Percentiles rank a stretch among this genome's conserved stretches.
Conservation (phyloP, 805 yeast genomes). For the Hanseniaspora osmophila region DNA sequence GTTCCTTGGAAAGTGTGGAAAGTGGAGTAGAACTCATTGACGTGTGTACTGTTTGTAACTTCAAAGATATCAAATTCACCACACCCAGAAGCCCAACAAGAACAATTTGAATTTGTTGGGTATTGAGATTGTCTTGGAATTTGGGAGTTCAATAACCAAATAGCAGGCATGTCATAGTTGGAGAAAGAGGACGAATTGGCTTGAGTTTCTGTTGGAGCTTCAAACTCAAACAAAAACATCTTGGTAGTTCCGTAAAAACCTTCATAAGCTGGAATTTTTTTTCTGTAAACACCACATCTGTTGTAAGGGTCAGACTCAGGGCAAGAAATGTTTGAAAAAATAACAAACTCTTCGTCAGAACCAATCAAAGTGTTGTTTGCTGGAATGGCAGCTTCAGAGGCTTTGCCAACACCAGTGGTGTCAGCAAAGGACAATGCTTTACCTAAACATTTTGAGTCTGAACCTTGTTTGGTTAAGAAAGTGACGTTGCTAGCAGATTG, state of each 20-base stretch:
- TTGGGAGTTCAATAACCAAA: slow-evolving; percentile 60
- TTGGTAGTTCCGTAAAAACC: slow-evolving; percentile 56
- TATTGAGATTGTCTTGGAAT: slow-evolving; percentile 68
- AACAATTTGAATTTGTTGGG: slow-evolving; percentile 42
- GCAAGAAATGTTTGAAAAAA: slow-evolving; percentile 47
- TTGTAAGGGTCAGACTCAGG: slow-evolving; percentile 36
- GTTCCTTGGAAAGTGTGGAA: slow-evolving; percentile 61
- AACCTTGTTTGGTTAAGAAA: slow-evolving; percentile 52
- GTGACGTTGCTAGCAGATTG: slow-evolving; percentile 49
- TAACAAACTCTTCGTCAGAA: slow-evolving; percentile 47
- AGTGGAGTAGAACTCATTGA: slow-evolving; percentile 45
- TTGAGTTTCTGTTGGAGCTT: slow-evolving; percentile 43
- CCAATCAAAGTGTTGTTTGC: slow-evolving; percentile 32
- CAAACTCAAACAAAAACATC: slow-evolving; percentile 60
- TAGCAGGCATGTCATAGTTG: slow-evolving; percentile 54
- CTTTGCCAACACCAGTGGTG: slow-evolving; percentile 33
- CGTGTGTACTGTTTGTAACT: slow-evolving; percentile 49
- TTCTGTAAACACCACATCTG: slow-evolving; percentile 68
- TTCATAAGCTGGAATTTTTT: slow-evolving; percentile 61
- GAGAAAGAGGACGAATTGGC: slow-evolving; percentile 22
- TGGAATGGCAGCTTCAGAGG: slow-evolving; percentile 29
- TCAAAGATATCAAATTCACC: slow-evolving; percentile 72
- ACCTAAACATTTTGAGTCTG: slow-evolving; percentile 49
- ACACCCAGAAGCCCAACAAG: slow-evolving; percentile 68
- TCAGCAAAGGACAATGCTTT: slow-evolving; percentile 51